These are phyloP conservation scores for Aspergillus viridinutans DNA, from an alignment of 2,329 filamentous ascomycete genomes.

Conservation along the genomic window DNA sequence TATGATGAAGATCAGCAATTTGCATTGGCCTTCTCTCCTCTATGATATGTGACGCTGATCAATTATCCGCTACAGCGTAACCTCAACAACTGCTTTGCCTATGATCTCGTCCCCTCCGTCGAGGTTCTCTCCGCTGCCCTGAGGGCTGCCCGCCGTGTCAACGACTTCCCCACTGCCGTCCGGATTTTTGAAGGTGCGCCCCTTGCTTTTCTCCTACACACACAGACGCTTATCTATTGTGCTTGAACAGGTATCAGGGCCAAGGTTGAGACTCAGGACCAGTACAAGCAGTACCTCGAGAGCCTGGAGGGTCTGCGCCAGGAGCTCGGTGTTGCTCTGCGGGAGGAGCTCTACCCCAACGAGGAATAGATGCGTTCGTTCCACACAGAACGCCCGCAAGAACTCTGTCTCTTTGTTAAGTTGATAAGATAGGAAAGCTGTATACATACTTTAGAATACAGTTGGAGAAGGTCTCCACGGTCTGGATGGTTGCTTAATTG, in stretches of 20 bases:
- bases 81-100: slow-evolving; percentile 99
- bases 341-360: slow-evolving; percentile 85
- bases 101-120: slow-evolving; percentile 96
- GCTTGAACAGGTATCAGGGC: slow-evolving; percentile 79
- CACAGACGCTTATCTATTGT: slow-evolving; percentile 8
- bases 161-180: slow-evolving; percentile 97
- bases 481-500: slow-evolving; percentile 21
- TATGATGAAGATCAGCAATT: not conserved
- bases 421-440: slow-evolving; percentile 33
- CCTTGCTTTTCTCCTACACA: not conserved
- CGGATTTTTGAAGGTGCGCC: slow-evolving; percentile 92
- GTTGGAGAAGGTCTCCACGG: slow-evolving; percentile 24
- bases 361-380: slow-evolving; percentile 33
- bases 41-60: slow-evolving; percentile 10
- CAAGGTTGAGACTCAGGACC: slow-evolving; percentile 97
- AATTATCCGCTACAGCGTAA: slow-evolving; percentile 60
- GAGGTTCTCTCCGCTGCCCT: slow-evolving; percentile 87
- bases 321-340: slow-evolving; percentile 86
- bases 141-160: slow-evolving; percentile 89
- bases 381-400: slow-evolving; percentile 9
- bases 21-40: not conserved
- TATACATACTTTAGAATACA: slow-evolving; percentile 38
- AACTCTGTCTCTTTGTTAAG: slow-evolving; percentile 19
- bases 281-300: slow-evolving; percentile 93
- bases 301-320: slow-evolving; percentile 89